Evolutionary conservation across 140 eudicot genomes (phyloP), one percentile per base, ranked within the genome.

Genomic region (Ambrosia hybrid): DNA sequence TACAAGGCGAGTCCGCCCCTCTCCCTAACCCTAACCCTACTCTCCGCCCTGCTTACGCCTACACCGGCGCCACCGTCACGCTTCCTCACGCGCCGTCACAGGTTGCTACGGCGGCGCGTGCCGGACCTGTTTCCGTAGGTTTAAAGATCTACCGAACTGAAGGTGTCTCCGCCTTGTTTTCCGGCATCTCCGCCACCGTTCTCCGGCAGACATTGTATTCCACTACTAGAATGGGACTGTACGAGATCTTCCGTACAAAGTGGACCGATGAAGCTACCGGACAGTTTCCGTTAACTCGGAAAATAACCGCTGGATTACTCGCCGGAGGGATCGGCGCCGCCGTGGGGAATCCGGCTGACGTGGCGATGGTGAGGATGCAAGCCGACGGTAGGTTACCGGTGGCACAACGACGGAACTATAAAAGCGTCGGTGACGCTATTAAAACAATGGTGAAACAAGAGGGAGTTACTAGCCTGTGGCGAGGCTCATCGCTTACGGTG

Each of bases 151-250:
- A 71, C 2, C 72, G 7, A 71, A 75, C 84, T 0, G 84, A 80
- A 75, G 84, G 84, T 1, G 84, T 80, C 10, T 76, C 83, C 34
- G 96, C 89, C 10, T 61, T 91, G 69, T 91, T 82, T 52, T 91
- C 97, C 80, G 97, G 97, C 76, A 83, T 88, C 55, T 91, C 97
- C 52, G 97, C 97, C 70, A 91, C 97, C 77, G 88, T 91, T 11
- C 92, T 91, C 82, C 85, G 97, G 1, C 97, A 88, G 77, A 84
- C 85, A 0, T 72, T 91, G 53, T 91, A 91, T 41, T 91, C 97
- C 70, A 91, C 97, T 59, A 91, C 97, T 71, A 70, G 97, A 1
- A 91, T 91, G 97, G 97, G 97, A 9, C 80, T 91, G 4, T 91
- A 91, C 78, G 97, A 91, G 48, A 71, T 91, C 6, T 76, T 91